Evolutionary conservation across 352 stramenopile species (phyloP), one percentile per base, ranked within the genome.

Genomic region (Phytophthora colocasiae): DNA sequence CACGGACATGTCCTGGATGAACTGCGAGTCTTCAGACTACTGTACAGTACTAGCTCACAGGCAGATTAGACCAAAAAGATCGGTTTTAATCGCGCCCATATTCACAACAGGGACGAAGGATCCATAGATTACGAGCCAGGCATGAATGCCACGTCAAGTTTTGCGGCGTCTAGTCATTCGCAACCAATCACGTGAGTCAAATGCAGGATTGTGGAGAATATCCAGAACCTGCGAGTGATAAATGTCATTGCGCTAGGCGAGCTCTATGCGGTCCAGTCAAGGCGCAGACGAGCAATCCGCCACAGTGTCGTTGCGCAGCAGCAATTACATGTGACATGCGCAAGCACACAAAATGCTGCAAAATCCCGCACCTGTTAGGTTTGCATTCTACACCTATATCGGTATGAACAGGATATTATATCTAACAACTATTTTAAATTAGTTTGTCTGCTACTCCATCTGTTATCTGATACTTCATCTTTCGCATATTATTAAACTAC

Each of bases 271-370:
- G 45, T 52, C 45, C 38, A 43, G 38, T 43, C 38, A 43, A 19
- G n/a, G 38, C 38, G 38, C 38, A 43, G 15, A 43, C 38, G 38
- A 43, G 38, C 38, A 43, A 43, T 43, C 38, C 15, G 38, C 14
- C 38, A 43, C 7, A 14, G 38, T 43, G 38, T 43, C 38, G 12
- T 43, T 2, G 19, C 2, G 22, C 39, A 7, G 40, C 2, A 14
- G 19, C 22, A 4, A 34, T 41, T 39, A 24, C 52, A 66, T 66
- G 58, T 63, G 55, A 63, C 55, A 55, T 38, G 26, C 31, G 22
- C 39, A 32, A 26, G n/a, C 32, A 4, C 2, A 27, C 22, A 27
- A 50, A 36, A 22, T 29, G 12, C 11, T 12, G 6, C 47, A 53
- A 52, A 43, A 43, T 14, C 31, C 31, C 31, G 31, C 31, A 36